These are phyloP conservation scores for Leccinum subrobustum DNA, from an alignment of 1,284 basidiomycete genomes.

Conservation along the genomic window DNA sequence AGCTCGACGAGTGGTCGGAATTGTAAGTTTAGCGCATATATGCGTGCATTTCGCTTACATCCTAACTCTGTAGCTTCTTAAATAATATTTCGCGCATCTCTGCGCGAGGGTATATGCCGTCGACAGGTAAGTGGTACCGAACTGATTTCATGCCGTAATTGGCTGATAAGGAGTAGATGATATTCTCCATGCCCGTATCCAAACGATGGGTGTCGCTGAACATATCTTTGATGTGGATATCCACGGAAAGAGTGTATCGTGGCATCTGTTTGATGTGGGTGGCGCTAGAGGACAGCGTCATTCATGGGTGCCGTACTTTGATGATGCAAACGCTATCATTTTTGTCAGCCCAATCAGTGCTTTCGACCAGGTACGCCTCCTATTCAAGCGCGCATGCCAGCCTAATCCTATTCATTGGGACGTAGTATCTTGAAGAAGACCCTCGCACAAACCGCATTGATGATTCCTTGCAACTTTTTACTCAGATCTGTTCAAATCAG, in stretches of 20 bases:
- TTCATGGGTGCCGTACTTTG: conserved; percentile 80
- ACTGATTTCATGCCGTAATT: not conserved
- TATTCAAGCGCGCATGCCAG: not conserved
- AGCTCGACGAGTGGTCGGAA: conserved; percentile 80
- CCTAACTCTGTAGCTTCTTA: conserved; percentile 55
- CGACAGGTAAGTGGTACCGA: conserved; percentile 49
- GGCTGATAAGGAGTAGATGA: conserved; percentile 52
- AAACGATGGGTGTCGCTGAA: conserved; percentile 82
- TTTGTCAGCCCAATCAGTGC: conserved; percentile 85
- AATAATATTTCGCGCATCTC: conserved; percentile 69
- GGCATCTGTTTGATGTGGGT: conserved; percentile 82
- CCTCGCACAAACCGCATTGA: conserved; percentile 79
- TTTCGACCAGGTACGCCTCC: conserved; percentile 66
- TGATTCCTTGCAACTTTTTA: conserved; percentile 80
- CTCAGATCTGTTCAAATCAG: conserved; percentile 77
- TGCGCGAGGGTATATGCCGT: conserved; percentile 64
- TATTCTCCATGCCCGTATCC: conserved; percentile 79
- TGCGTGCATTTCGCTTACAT: conserved; percentile 12
- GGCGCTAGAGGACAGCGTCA: conserved; percentile 82
- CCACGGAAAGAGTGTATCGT: conserved; percentile 70
- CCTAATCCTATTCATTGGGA: not conserved
- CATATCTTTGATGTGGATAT: conserved; percentile 73
- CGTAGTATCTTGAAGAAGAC: conserved; percentile 79
- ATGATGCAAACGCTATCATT: conserved; percentile 83
- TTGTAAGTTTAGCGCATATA: conserved; percentile 56